Percentiles rank a stretch among this genome's conserved stretches.
Conservation (phyloP, 163 green algal species). For the Coccomyxa subellipsoidea region DNA sequence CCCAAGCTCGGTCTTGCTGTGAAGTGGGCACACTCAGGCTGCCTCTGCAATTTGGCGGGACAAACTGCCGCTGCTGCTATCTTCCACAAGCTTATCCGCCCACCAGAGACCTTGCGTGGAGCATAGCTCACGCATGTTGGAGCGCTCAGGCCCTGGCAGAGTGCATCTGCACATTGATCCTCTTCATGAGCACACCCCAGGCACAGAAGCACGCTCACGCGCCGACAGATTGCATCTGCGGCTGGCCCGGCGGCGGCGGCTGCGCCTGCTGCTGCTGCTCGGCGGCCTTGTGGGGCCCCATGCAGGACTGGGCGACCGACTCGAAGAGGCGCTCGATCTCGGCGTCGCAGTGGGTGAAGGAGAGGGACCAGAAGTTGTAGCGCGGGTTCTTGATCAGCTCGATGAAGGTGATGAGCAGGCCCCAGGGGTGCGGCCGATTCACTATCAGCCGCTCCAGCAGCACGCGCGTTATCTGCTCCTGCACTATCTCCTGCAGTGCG, state of each 20-base stretch:
- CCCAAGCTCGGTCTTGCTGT: too few species aligned
- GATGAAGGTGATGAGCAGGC: slow-evolving; percentile 99
- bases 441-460: slow-evolving; percentile 97
- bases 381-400: slow-evolving; percentile 98
- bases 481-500: slow-evolving; percentile 43
- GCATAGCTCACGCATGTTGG: too few species aligned
- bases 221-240: background rate
- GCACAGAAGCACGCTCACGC: background rate
- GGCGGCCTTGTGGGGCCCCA: slow-evolving; percentile 29
- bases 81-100: too few species aligned
- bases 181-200: too few species aligned
- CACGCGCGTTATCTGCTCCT: slow-evolving; percentile 94
- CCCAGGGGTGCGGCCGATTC: slow-evolving; percentile 88
- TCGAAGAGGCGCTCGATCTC: slow-evolving; percentile 98
- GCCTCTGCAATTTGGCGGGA: too few species aligned
- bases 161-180: too few species aligned
- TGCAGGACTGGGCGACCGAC: slow-evolving; percentile 85
- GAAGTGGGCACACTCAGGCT: too few species aligned
- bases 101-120: too few species aligned
- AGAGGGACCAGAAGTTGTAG: slow-evolving; percentile 95
- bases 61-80: too few species aligned
- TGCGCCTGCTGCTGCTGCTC: background rate
- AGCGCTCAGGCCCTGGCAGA: too few species aligned
- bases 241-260: background rate
- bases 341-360: slow-evolving; percentile 88